Evolutionary conservation across 768 basidiomycete genomes (phyloP), one percentile per base, ranked within the genome.

Genomic region (Crassisporium funariophilum): DNA sequence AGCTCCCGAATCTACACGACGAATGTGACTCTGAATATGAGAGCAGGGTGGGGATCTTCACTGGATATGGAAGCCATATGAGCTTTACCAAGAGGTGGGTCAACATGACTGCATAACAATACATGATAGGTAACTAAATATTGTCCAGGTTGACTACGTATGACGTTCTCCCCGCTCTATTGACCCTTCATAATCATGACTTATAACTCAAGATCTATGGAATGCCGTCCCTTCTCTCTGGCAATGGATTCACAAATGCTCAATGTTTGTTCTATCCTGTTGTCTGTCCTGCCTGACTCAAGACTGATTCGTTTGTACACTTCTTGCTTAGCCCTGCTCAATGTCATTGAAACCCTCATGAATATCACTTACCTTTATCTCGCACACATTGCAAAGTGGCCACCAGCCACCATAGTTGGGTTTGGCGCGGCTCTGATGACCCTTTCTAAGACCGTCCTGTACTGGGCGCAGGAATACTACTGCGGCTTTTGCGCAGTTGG

Each of bases 61-160:
- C 56, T 95, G 91, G 92, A 78, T 95, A 35, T 95, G 92, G 93
- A 72, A 77, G 48, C 91, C 91, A 2, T 95, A 95, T 59, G 77
- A 74, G 19, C 49, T 88, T 22, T 92, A 91, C 66, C 84, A 90
- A 59, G 71, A 84, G n/a, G 70, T 91, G 42, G 35, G 68, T 49
- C 5, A 56, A 85, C 25, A 20, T 58, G 23, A 7, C 19, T 11
- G 6, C 39, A 27, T 44, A 70, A 75, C 50, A 59, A 67, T 35
- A 71, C 74, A 20, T 20, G 7, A n/a, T n/a, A 20, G 15, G 52
- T 22, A 21, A 15, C 41, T 21, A 22, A 43, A 31, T 4, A 31
- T 23, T 36, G 41, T 19, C 12, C 43, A 72, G 66, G 53, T 72
- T 45, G 69, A 74, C 57, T 61, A 67, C 47, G 68, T 72, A 53